These are phyloP conservation scores for Colletotrichum lindemuthianum DNA, from an alignment of 2,329 filamentous ascomycete genomes.

Conservation along the genomic window DNA sequence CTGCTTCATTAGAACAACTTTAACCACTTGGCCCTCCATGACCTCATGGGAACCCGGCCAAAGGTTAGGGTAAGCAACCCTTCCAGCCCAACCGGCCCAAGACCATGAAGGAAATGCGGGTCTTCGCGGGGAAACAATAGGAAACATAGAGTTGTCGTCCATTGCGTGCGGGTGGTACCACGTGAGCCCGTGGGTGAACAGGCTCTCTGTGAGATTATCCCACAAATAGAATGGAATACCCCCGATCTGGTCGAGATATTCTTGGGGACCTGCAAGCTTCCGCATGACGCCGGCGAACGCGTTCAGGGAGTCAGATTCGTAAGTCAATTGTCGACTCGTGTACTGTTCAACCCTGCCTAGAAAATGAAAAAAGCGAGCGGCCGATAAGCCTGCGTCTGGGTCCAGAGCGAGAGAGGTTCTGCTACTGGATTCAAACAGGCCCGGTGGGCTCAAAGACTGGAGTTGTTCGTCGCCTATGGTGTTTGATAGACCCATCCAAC, in stretches of 20 bases:
- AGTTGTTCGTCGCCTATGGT: not conserved
- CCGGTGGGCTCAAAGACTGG: not conserved
- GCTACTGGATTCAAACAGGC: not conserved
- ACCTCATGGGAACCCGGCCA: no score
- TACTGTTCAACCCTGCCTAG: not conserved
- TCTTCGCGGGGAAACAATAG: not conserved
- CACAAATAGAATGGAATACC: not conserved
- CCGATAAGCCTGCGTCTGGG: not conserved
- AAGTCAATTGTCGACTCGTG: not conserved
- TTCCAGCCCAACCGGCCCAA: not conserved
- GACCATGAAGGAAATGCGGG: not conserved
- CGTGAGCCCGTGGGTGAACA: not conserved
- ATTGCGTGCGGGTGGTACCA: not conserved
- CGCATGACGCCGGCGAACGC: not conserved
- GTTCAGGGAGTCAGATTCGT: not conserved
- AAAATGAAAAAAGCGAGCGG: no score
- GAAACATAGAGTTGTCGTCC: not conserved
- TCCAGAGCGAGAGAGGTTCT: not conserved
- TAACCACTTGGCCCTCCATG: no score
- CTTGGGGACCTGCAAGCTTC: not conserved
- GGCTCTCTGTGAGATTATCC: not conserved
- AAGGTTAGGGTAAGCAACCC: not conserved
- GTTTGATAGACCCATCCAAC: no score
- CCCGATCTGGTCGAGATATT: not conserved
- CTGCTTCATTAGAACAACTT: no score